phyloP scores from a whole-genome alignment of 1,284 basidiomycete genomes.

The Wallemia ichthyophaga region DNA sequence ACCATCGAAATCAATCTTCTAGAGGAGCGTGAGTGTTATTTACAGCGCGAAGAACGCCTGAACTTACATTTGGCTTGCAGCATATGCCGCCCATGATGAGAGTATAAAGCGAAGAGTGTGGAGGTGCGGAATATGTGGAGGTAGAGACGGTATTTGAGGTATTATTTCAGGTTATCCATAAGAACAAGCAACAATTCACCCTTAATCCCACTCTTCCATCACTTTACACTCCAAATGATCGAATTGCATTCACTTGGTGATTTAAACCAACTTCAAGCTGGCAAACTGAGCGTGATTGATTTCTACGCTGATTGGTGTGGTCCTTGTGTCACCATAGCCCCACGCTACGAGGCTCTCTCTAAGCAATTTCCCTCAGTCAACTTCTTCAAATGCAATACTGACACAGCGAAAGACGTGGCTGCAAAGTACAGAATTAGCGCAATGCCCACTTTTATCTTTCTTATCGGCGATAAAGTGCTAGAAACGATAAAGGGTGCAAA shows the following conservation, averaged over 20 bases:
- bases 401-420: conserved; percentile 11
- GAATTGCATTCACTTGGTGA: not conserved
- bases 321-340: conserved; percentile 10
- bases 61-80: too few species aligned
- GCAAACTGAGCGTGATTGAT: not conserved
- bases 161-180: too few species aligned
- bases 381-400: conserved; percentile 15
- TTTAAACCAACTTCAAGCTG: not conserved
- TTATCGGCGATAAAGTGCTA: conserved; percentile 13
- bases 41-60: too few species aligned
- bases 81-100: not conserved
- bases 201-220: too few species aligned
- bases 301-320: conserved; percentile 8
- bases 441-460: conserved; percentile 15
- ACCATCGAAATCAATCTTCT: not conserved
- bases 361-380: conserved; percentile 9
- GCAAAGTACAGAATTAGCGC: conserved; percentile 12
- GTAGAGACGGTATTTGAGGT: too few species aligned
- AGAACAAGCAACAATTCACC: too few species aligned
- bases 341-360: conserved; percentile 7
- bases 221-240: not conserved
- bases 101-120: not conserved
- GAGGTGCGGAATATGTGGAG: too few species aligned
- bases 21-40: not conserved
- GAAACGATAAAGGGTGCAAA: conserved; percentile 13